Percentiles rank a stretch among this genome's conserved stretches.
phyloP scores from a whole-genome alignment of 2,329 filamentous ascomycete genomes.

The Triangularia verruculosa region DNA sequence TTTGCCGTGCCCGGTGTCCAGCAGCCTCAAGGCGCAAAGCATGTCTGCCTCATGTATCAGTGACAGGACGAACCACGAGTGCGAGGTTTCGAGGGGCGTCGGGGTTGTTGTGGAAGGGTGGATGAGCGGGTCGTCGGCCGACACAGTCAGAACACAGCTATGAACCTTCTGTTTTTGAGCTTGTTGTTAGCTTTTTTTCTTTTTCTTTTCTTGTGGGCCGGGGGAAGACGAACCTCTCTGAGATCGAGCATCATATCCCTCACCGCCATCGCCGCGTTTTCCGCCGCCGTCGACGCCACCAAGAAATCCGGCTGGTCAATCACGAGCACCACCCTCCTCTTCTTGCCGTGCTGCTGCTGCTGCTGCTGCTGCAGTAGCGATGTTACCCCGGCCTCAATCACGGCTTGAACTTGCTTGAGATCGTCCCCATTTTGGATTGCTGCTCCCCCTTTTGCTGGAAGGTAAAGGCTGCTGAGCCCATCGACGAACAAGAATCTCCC shows the following conservation, averaged over 20 bases:
- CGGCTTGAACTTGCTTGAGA: slow-evolving; percentile 37
- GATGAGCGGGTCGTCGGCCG: slow-evolving; percentile 73
- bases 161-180: slow-evolving; percentile 38
- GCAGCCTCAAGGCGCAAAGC: slow-evolving; percentile 67
- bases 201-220: background rate
- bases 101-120: slow-evolving; percentile 51
- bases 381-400: slow-evolving; percentile 40
- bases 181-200: background rate
- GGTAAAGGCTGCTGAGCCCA: slow-evolving; percentile 46
- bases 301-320: slow-evolving; percentile 66
- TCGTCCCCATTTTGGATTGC: slow-evolving; percentile 22
- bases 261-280: slow-evolving; percentile 44
- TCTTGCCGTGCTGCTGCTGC: slow-evolving; percentile 28
- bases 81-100: slow-evolving; percentile 65
- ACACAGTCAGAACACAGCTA: slow-evolving; percentile 62
- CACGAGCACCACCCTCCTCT: slow-evolving; percentile 53
- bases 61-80: slow-evolving; percentile 67
- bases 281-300: slow-evolving; percentile 51
- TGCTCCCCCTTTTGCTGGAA: slow-evolving; percentile 9
- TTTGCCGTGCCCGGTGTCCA: slow-evolving; percentile 87
- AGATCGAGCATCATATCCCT: slow-evolving; percentile 56
- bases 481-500: slow-evolving; percentile 72
- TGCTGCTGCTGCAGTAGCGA: slow-evolving; percentile 10
- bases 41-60: slow-evolving; percentile 72
- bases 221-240: slow-evolving; percentile 51